These are phyloP conservation scores for Peribolospora kevripleyi DNA, from an alignment of 768 basidiomycete genomes.

Conservation along the genomic window DNA sequence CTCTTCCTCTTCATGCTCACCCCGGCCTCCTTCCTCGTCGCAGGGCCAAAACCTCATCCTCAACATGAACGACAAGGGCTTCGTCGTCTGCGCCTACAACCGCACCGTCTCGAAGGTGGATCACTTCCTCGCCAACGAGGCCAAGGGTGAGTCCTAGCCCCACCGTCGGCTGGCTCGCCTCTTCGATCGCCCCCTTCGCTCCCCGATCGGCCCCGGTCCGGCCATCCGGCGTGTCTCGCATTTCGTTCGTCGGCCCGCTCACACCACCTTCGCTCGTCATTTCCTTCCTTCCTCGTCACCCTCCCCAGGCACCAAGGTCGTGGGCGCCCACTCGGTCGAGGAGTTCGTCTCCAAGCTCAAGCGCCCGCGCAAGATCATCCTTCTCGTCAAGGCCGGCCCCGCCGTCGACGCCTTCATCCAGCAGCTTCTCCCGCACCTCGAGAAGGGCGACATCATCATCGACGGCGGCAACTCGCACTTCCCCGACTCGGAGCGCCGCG, in stretches of 20 bases:
- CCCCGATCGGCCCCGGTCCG: neutral
- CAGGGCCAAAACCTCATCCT: slow-evolving; percentile 92
- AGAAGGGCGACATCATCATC: slow-evolving; percentile 92
- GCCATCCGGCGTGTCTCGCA: no score
- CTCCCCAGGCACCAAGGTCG: slow-evolving; percentile 60
- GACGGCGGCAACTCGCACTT: slow-evolving; percentile 99
- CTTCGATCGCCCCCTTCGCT: neutral
- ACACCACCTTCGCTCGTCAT: neutral
- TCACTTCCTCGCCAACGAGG: slow-evolving; percentile 81
- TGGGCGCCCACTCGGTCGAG: slow-evolving; percentile 79
- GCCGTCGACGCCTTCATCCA: slow-evolving; percentile 91
- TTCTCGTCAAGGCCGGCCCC: slow-evolving; percentile 90
- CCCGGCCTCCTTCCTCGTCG: slow-evolving; percentile 7
- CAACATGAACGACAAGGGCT: slow-evolving; percentile 99
- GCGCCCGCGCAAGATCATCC: slow-evolving; percentile 83
- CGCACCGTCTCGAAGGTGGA: slow-evolving; percentile 92
- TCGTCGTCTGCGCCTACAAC: slow-evolving; percentile 90
- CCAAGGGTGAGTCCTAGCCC: slow-evolving; percentile 51
- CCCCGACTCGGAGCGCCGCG: slow-evolving; percentile 89
- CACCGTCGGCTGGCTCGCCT: neutral
- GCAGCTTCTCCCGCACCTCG: slow-evolving; percentile 68
- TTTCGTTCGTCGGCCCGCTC: neutral
- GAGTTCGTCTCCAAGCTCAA: slow-evolving; percentile 84
- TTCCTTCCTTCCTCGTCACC: neutral
- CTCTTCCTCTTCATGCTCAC: neutral